These are phyloP conservation scores for Hordeum marinum DNA, from an alignment of 176 grass and related monocot genomes.

Conservation along the genomic window DNA sequence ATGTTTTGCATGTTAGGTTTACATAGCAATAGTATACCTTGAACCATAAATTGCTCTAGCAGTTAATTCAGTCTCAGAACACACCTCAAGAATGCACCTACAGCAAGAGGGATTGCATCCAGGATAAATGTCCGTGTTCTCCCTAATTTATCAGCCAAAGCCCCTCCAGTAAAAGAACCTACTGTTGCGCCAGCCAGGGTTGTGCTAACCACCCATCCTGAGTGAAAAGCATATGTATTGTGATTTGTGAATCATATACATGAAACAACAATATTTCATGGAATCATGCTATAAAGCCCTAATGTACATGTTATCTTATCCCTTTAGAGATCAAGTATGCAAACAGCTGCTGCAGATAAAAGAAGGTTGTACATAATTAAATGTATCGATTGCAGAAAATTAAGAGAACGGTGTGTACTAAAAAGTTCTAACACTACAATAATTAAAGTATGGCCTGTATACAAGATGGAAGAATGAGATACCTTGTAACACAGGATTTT, in stretches of 20 bases:
- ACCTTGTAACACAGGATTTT: constrained; percentile 94
- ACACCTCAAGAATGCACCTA: constrained; percentile 90
- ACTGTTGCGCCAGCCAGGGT: constrained; percentile 83
- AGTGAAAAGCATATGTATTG: not conserved
- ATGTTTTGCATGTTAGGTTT: constrained; percentile 4
- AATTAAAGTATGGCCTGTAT: not conserved
- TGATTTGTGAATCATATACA: constrained; percentile 5
- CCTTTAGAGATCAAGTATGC: not conserved
- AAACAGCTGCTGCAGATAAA: not conserved
- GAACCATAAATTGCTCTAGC: not conserved
- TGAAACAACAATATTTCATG: not conserved
- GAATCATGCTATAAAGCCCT: not conserved
- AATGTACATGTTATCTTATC: not conserved
- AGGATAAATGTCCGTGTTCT: constrained; percentile 90
- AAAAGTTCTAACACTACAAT: constrained; percentile 9
- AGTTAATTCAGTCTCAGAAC: constrained; percentile 1
- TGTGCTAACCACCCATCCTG: constrained; percentile 97
- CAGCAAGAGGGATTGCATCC: constrained; percentile 75
- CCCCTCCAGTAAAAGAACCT: constrained; percentile 89
- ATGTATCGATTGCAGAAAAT: constrained; percentile 7
- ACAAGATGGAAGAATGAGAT: not conserved
- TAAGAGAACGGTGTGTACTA: not conserved
- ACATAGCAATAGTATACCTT: not conserved
- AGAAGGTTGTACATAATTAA: not conserved
- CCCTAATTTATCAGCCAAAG: constrained; percentile 96